Evolutionary conservation across 1,139 yeast species (phyloP).

Genomic region (Zygoascus meyerae): DNA sequence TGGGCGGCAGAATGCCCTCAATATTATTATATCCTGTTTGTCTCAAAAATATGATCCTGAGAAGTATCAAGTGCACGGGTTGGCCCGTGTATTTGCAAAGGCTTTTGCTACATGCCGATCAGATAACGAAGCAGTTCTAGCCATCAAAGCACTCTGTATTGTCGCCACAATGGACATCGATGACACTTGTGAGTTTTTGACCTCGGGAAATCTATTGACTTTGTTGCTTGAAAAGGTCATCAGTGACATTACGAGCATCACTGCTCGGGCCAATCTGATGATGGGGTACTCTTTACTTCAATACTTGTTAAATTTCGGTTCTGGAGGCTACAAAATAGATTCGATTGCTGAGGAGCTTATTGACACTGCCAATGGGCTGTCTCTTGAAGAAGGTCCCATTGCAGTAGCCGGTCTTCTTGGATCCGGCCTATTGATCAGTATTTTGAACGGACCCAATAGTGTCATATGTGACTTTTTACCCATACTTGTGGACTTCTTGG

Average conservation of each 20-base stretch:
- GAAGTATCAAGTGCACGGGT: slow-evolving; percentile 16
- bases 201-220: slow-evolving; percentile 20
- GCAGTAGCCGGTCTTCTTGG: slow-evolving; percentile 32
- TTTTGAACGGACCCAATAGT: slow-evolving; percentile 24
- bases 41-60: slow-evolving; percentile 33
- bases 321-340: slow-evolving; percentile 35
- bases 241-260: slow-evolving; percentile 16
- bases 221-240: slow-evolving; percentile 19
- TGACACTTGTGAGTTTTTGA: slow-evolving; percentile 22
- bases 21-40: slow-evolving; percentile 23
- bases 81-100: slow-evolving; percentile 20
- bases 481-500: slow-evolving; percentile 28
- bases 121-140: slow-evolving; percentile 28
- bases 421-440: slow-evolving; percentile 28
- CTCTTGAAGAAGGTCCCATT: slow-evolving; percentile 24
- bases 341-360: slow-evolving; percentile 25
- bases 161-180: slow-evolving; percentile 27
- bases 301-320: slow-evolving; percentile 30
- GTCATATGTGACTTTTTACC: slow-evolving; percentile 29
- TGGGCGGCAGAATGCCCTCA: slow-evolving; percentile 33
- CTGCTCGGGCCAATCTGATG: slow-evolving; percentile 23
- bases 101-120: slow-evolving; percentile 28
- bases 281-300: slow-evolving; percentile 30
- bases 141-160: slow-evolving; percentile 30
- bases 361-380: slow-evolving; percentile 30